Percentiles rank a stretch among this genome's conserved stretches.
Evolutionary conservation across 2,329 filamentous ascomycete species (phyloP).

Genomic region (Ascochyta pisi): DNA sequence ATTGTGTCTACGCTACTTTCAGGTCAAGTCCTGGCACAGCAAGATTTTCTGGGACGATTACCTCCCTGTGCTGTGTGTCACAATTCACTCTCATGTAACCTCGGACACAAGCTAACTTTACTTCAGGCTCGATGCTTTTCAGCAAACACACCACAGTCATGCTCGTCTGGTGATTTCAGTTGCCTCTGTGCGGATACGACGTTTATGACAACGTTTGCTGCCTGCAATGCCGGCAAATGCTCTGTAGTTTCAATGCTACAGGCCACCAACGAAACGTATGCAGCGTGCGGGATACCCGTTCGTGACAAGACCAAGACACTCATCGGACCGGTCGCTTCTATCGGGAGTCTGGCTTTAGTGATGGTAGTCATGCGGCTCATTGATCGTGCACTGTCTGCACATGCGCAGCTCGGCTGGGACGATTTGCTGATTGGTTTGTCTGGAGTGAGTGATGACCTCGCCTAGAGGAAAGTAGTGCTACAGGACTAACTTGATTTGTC

Average conservation of each 20-base stretch:
- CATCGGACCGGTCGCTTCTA: slow-evolving; percentile 29
- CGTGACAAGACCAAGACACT: slow-evolving; percentile 28
- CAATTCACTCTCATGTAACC: background rate
- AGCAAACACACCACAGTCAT: slow-evolving; percentile 12
- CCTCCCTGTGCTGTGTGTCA: slow-evolving; percentile 23
- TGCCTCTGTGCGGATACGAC: slow-evolving; percentile 38
- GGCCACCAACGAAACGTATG: slow-evolving; percentile 34
- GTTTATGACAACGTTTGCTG: slow-evolving; percentile 30
- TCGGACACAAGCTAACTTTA: background rate
- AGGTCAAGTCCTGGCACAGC: slow-evolving; percentile 21
- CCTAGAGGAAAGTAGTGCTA: background rate
- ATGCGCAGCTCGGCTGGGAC: slow-evolving; percentile 38
- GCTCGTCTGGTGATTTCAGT: slow-evolving; percentile 30
- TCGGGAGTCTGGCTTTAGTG: slow-evolving; percentile 32
- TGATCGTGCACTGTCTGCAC: slow-evolving; percentile 32
- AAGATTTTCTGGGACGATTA: slow-evolving; percentile 19
- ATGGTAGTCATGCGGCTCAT: slow-evolving; percentile 39
- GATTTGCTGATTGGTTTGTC: slow-evolving; percentile 40
- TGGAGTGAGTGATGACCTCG: slow-evolving; percentile 26
- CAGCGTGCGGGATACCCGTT: slow-evolving; percentile 36
- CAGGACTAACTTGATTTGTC: slow-evolving; percentile 2
- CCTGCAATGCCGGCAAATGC: slow-evolving; percentile 39
- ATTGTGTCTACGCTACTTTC: slow-evolving; percentile 1
- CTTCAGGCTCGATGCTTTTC: slow-evolving; percentile 27
- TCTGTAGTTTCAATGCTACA: slow-evolving; percentile 35